Percentiles rank a stretch among this genome's conserved stretches.
Conservation (phyloP, 345 rosid species). For the Eutrema japonicum region DNA sequence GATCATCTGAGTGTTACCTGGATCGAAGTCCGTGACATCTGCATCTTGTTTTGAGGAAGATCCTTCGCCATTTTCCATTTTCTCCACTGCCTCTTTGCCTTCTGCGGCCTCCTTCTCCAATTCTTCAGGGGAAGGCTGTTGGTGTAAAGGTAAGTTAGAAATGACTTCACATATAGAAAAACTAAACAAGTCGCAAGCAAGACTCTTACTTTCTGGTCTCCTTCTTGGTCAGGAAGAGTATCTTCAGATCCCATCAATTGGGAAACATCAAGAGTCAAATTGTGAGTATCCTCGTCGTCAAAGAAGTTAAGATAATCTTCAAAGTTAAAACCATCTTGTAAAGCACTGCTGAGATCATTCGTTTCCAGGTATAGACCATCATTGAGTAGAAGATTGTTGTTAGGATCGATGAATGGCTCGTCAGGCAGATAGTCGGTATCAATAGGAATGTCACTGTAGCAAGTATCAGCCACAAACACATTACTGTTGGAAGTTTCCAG, state of each 20-base stretch:
- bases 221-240: constrained; percentile 43
- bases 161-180: background rate
- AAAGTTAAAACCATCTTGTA: constrained; percentile 58
- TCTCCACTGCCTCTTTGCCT: constrained; percentile 42
- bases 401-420: constrained; percentile 60
- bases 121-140: constrained; percentile 57
- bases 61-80: constrained; percentile 48
- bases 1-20: constrained; percentile 54
- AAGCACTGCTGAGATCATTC: constrained; percentile 65
- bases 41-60: constrained; percentile 65
- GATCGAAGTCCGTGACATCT: constrained; percentile 49
- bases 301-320: constrained; percentile 77
- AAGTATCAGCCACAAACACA: constrained; percentile 48
- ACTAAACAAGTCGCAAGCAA: constrained; percentile 16
- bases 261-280: constrained; percentile 57
- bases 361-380: constrained; percentile 70
- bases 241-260: constrained; percentile 47
- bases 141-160: constrained; percentile 33
- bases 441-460: constrained; percentile 47
- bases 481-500: constrained; percentile 52
- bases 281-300: constrained; percentile 54
- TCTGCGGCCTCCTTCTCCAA: constrained; percentile 47
- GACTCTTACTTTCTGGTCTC: constrained; percentile 48
- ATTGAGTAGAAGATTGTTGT: constrained; percentile 45
- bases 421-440: constrained; percentile 50